These are phyloP conservation scores for Nepenthes gracilis DNA, from an alignment of 148 eudicot species.

Conservation along the genomic window DNA sequence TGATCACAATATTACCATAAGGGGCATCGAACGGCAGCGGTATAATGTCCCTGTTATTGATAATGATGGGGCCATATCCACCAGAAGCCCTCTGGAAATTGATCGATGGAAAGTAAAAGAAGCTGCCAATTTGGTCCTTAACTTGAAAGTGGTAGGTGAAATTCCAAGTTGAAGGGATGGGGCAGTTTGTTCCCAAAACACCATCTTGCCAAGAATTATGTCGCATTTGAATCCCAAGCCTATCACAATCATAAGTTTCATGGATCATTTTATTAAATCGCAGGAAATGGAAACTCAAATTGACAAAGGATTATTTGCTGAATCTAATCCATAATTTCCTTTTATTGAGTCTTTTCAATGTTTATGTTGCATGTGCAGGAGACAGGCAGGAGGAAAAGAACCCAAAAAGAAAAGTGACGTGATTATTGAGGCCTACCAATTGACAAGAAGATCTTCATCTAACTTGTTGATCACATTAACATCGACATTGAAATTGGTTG, in stretches of 20 bases:
- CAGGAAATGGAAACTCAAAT: not conserved
- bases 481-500: slow-evolving; percentile 63
- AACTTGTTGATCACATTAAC: slow-evolving; percentile 64
- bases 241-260: slow-evolving; percentile 12
- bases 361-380: no score
- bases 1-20: slow-evolving; percentile 61
- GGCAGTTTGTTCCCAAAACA: slow-evolving; percentile 77
- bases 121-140: slow-evolving; percentile 93
- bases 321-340: no score
- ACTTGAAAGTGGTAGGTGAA: slow-evolving; percentile 88
- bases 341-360: no score
- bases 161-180: slow-evolving; percentile 70
- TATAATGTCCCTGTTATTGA: slow-evolving; percentile 45
- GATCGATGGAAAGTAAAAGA: slow-evolving; percentile 70
- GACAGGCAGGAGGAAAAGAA: no score
- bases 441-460: slow-evolving; percentile 65
- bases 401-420: not conserved
- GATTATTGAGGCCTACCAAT: slow-evolving; percentile 37
- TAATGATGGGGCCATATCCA: slow-evolving; percentile 65
- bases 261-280: not conserved
- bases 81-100: slow-evolving; percentile 89
- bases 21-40: slow-evolving; percentile 68
- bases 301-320: no score
- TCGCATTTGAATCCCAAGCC: slow-evolving; percentile 81
- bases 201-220: slow-evolving; percentile 94